Conservation (phyloP, 2,329 filamentous ascomycete species). For the Alternaria brassicicola region DNA sequence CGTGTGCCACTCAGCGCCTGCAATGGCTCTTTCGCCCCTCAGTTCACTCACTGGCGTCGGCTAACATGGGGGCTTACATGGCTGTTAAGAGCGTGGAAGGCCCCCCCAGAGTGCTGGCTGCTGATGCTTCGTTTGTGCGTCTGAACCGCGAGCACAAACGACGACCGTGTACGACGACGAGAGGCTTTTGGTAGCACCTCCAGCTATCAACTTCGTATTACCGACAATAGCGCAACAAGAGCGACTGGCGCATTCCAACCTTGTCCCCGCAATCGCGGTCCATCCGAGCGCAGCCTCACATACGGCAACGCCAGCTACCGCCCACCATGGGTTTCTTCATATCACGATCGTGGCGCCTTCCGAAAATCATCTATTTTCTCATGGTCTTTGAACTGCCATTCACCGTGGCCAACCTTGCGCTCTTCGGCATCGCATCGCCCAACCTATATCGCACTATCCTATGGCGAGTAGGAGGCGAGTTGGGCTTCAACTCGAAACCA, state of each 20-base stretch:
- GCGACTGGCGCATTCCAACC: not conserved
- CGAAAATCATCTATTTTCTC: conserved; percentile 60
- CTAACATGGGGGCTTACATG: conserved; percentile 24
- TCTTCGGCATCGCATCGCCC: conserved; percentile 76
- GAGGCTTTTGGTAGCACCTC: conserved; percentile 6
- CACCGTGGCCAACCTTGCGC: conserved; percentile 68
- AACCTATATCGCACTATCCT: conserved; percentile 73
- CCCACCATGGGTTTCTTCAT: conserved; percentile 55
- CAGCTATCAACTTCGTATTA: not conserved
- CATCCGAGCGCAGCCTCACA: conserved; percentile 7
- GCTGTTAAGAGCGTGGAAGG: conserved; percentile 31
- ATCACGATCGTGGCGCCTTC: conserved; percentile 61
- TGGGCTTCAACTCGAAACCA: conserved; percentile 77
- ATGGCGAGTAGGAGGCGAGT: conserved; percentile 73
- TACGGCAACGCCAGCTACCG: conserved; percentile 4
- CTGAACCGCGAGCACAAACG: conserved; percentile 8
- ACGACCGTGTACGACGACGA: conserved; percentile 17
- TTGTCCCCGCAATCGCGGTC: conserved; percentile 9
- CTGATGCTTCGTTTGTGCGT: conserved; percentile 11
- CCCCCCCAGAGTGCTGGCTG: conserved; percentile 27
- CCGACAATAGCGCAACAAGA: conserved; percentile 1
- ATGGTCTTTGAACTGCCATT: conserved; percentile 70
- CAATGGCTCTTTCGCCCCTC: conserved; percentile 33
- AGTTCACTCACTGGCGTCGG: conserved; percentile 20
- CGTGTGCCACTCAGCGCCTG: conserved; percentile 43